A percentile compares a stretch with the other conserved stretches of the same genome.
Evolutionary conservation across 106 monocot species (phyloP).

Genomic region (Posidonia australis): DNA sequence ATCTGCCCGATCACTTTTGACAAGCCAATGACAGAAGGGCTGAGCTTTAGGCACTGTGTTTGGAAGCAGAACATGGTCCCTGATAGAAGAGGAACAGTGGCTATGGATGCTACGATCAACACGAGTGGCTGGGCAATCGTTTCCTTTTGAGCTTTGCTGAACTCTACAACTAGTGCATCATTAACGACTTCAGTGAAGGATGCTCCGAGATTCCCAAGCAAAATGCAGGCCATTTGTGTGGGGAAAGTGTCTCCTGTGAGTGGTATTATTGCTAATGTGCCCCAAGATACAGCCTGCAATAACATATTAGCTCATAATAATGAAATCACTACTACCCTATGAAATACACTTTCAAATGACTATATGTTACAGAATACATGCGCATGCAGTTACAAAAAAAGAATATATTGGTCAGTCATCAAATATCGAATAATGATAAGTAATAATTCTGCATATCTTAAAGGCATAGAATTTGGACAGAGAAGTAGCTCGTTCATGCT

Average conservation of each 20-base stretch:
- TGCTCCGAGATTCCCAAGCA: slow-evolving; percentile 71
- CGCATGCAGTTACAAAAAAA: no score
- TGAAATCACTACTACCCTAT: no score
- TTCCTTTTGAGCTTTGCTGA: slow-evolving; percentile 39
- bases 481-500: no score
- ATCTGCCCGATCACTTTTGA: slow-evolving; percentile 80
- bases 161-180: slow-evolving; percentile 64
- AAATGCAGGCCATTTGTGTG: slow-evolving; percentile 53
- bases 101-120: slow-evolving; percentile 61
- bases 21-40: slow-evolving; percentile 58
- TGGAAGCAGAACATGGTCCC: slow-evolving; percentile 82
- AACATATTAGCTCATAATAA: no score
- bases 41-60: slow-evolving; percentile 55
- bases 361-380: no score
- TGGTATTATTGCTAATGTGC: slow-evolving; percentile 47
- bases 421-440: no score
- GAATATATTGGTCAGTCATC: no score
- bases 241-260: slow-evolving; percentile 31
- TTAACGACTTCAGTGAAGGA: slow-evolving; percentile 67
- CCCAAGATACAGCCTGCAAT: slow-evolving; percentile 76
- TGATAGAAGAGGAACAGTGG: slow-evolving; percentile 64
- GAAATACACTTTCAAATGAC: no score
- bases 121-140: slow-evolving; percentile 42
- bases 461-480: no score
- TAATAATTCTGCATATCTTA: no score